Evolutionary conservation across 306 rosid species (phyloP), one percentile per base, ranked within the genome.

Genomic region (Ochetophila trinervis): DNA sequence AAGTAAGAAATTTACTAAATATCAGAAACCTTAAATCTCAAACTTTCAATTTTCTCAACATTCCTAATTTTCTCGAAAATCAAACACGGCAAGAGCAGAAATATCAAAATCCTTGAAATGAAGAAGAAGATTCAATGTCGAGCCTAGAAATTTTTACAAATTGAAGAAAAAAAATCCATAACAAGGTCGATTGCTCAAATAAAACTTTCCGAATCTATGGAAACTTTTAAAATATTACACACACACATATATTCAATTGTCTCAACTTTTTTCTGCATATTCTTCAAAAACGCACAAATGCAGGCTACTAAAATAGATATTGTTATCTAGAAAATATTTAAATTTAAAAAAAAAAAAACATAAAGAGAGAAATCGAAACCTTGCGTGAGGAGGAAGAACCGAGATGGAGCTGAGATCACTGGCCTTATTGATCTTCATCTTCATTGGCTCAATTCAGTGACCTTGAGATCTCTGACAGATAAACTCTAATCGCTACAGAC

Each of bases 331-430:
- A 49, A 15, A 49, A 18, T 45, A 64, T 57, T 30, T 62, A n/a
- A n/a, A n/a, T 65, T 50, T 37, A 51, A 0, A 55, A 48, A 14
- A 23, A 51, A 11, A 56, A 13, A 30, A 0, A 21, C 47, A 22
- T 15, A 51, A 19, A 48, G 24, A 44, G 0, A 34, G 47, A 52
- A 48, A 21, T 13, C 13, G 45, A 59, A 42, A 20, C 95, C 91
- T 87, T 49, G 79, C 48, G 47, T 69, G 91, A 64, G 89, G 97
- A 81, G 98, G 91, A 54, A 93, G 87, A 69, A 89, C 94, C 19
- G 98, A 89, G 76, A 93, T 90, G 68, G 97, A 86, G 78, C 77
- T 74, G 76, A 93, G 83, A 83, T 93, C 99, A 71, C 83, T 79
- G 67, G 87, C 96, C 78, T 88, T 93, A 81, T 93, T 93, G 68